These are phyloP conservation scores for Jaapia argillacea DNA, from an alignment of 768 basidiomycete species.

Conservation along the genomic window DNA sequence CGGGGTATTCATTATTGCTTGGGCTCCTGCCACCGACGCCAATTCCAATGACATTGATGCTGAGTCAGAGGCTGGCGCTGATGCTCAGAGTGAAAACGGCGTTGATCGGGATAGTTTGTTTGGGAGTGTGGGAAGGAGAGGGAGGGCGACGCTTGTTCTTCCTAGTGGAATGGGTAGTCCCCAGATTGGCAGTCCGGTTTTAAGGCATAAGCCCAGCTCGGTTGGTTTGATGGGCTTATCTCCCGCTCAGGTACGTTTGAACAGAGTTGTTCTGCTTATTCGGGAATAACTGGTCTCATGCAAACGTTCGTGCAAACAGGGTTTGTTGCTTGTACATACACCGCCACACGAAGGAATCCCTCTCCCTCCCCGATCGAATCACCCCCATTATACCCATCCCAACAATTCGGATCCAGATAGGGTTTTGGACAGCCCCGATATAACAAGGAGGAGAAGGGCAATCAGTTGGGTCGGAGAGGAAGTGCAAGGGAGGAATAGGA, in stretches of 20 bases:
- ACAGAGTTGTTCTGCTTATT: constrained; percentile 1
- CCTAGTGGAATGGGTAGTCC: constrained; percentile 27
- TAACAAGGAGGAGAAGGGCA: constrained; percentile 11
- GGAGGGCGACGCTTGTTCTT: constrained; percentile 34
- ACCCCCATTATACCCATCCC: constrained; percentile 7
- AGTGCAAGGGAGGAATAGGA: not conserved
- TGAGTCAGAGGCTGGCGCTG: constrained; percentile 9
- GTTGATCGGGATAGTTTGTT: not conserved
- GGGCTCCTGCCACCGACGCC: constrained; percentile 29
- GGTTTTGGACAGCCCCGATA: too few species aligned
- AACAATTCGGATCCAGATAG: too few species aligned
- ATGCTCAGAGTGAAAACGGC: constrained; percentile 11
- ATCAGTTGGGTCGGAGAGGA: constrained; percentile 14
- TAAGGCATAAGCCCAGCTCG: constrained; percentile 44
- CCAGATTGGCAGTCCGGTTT: constrained; percentile 29
- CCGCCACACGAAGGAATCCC: constrained; percentile 39
- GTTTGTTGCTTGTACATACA: constrained; percentile 55
- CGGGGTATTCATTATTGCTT: constrained; percentile 85
- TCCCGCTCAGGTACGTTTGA: constrained; percentile 60
- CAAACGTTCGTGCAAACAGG: constrained; percentile 24
- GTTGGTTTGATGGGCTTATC: constrained; percentile 62
- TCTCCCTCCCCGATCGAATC: constrained; percentile 10
- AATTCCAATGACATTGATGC: constrained; percentile 15
- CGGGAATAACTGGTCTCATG: not conserved
- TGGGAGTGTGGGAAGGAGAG: constrained; percentile 21